Percentiles rank a stretch among this genome's conserved stretches.
phyloP scores from a whole-genome alignment of 2,329 filamentous ascomycete species.

The Coniochaeta sp. region DNA sequence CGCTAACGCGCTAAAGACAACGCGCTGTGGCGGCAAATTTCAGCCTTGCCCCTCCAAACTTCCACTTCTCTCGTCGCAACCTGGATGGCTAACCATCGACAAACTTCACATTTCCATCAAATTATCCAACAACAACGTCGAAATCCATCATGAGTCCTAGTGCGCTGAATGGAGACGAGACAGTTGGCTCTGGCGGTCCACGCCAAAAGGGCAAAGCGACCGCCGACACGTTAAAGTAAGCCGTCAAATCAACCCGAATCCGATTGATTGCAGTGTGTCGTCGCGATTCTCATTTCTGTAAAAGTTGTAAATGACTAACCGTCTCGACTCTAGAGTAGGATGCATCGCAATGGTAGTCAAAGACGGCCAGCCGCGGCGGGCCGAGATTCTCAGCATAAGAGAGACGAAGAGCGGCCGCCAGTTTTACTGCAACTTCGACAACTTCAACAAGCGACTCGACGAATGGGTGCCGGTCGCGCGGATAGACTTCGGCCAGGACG shows the following conservation, averaged over 20 bases:
- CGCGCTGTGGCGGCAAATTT: not conserved
- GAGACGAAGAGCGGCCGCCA: slow-evolving; percentile 81
- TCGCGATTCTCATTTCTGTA: not conserved
- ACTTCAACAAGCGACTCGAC: slow-evolving; percentile 81
- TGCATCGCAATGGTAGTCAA: slow-evolving; percentile 57
- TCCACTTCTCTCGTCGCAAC: not conserved
- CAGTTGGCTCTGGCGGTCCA: slow-evolving; percentile 50
- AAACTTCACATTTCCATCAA: slow-evolving; percentile 9
- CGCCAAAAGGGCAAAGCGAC: slow-evolving; percentile 76
- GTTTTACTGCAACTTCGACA: slow-evolving; percentile 96
- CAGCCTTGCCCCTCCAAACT: slow-evolving; percentile 2
- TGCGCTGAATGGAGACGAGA: slow-evolving; percentile 40
- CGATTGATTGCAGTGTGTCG: not conserved
- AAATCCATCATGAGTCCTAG: slow-evolving; percentile 46
- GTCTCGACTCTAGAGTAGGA: slow-evolving; percentile 30
- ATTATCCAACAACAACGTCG: slow-evolving; percentile 7
- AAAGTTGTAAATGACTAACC: not conserved
- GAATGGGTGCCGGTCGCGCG: slow-evolving; percentile 84
- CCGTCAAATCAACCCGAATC: slow-evolving; percentile 11
- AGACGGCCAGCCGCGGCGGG: slow-evolving; percentile 80
- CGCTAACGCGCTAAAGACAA: not conserved
- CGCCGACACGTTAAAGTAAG: slow-evolving; percentile 71
- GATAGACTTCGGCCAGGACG: slow-evolving; percentile 81
- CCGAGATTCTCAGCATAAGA: slow-evolving; percentile 92
- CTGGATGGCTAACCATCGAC: slow-evolving; percentile 1